These are phyloP conservation scores for Podaxis sp. DNA, from an alignment of 768 basidiomycete species.

Conservation along the genomic window DNA sequence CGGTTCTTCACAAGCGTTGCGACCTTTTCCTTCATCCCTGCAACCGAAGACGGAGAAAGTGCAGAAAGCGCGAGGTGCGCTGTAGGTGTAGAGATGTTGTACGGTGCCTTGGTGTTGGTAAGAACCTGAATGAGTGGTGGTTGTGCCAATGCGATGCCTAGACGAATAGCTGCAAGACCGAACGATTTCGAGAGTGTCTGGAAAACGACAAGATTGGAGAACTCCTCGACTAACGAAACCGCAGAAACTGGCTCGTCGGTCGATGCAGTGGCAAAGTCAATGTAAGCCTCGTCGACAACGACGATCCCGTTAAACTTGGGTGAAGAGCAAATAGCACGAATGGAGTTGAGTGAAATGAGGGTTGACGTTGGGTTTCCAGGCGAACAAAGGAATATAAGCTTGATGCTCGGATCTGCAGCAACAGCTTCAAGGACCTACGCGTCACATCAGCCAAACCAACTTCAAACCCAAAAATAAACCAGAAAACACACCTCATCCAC, in stretches of 20 bases:
- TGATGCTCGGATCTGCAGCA: slow-evolving; percentile 71
- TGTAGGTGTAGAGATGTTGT: slow-evolving; percentile 92
- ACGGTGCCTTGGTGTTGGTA: slow-evolving; percentile 95
- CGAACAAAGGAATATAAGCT: slow-evolving; percentile 92
- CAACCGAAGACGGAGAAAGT: slow-evolving; percentile 62
- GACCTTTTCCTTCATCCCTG: slow-evolving; percentile 65
- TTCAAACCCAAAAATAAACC: slow-evolving; percentile 4
- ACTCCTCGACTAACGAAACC: slow-evolving; percentile 69
- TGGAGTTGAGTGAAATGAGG: slow-evolving; percentile 64
- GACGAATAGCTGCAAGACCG: slow-evolving; percentile 89
- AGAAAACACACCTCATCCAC: slow-evolving; percentile 65
- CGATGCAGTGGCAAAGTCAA: slow-evolving; percentile 74
- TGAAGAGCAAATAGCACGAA: slow-evolving; percentile 74
- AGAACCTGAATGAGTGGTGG: slow-evolving; percentile 89
- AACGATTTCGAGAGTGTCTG: slow-evolving; percentile 97
- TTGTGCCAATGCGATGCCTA: slow-evolving; percentile 89
- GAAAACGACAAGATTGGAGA: slow-evolving; percentile 89
- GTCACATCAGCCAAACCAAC: background rate
- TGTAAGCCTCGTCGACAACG: slow-evolving; percentile 95
- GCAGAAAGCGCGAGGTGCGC: slow-evolving; percentile 80
- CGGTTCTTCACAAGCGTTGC: slow-evolving; percentile 59
- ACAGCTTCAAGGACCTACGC: slow-evolving; percentile 69
- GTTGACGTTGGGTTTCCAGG: slow-evolving; percentile 98
- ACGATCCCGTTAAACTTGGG: slow-evolving; percentile 86
- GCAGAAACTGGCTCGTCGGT: slow-evolving; percentile 50